phyloP scores from a whole-genome alignment of 2,329 filamentous ascomycete genomes.

The Pestalotiopsis sp. region DNA sequence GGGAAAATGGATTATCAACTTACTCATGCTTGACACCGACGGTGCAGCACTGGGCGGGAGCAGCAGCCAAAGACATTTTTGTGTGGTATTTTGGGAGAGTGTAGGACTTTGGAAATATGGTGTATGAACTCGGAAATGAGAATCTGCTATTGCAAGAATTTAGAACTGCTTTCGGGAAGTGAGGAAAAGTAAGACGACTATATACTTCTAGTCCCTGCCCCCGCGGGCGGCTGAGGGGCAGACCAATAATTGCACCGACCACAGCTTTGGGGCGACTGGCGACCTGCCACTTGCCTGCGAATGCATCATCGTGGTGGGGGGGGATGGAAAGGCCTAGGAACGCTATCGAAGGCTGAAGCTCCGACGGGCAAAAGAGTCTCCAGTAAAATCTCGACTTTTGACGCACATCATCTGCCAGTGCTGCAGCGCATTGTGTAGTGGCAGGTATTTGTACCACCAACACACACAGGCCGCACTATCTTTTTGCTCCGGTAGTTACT shows the following conservation, averaged over 20 bases:
- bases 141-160: background rate
- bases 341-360: background rate
- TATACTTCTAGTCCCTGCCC: background rate
- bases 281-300: background rate
- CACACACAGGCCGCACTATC: background rate
- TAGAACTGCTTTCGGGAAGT: background rate
- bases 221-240: constrained; percentile 4
- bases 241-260: background rate
- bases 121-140: background rate
- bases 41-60: constrained; percentile 52
- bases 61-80: constrained; percentile 37
- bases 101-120: background rate
- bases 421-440: background rate
- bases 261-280: background rate
- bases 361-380: background rate
- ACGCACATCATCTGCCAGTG: background rate
- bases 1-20: constrained; percentile 24
- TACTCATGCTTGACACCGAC: constrained; percentile 55
- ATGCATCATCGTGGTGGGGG: background rate
- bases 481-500: background rate
- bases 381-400: background rate
- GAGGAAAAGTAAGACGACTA: background rate
- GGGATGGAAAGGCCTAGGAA: background rate
- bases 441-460: background rate
- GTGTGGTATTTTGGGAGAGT: background rate